Base-by-base conservation (phyloP, 805 yeast species). In the Wickerhamomyces tratensis region DNA sequence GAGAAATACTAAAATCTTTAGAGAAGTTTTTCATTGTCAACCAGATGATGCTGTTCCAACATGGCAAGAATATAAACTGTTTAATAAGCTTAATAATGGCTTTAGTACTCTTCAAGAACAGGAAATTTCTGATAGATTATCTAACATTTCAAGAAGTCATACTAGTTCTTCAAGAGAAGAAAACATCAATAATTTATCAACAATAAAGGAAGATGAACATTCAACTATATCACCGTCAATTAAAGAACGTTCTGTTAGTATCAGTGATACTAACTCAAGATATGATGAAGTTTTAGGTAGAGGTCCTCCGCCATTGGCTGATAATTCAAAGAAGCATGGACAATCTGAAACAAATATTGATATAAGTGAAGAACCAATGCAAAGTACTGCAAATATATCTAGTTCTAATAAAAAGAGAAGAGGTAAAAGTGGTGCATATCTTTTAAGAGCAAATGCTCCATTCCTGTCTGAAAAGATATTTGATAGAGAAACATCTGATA, bases 21-120 rank as follows among this genome's bases (percentile, higher is more conserved):
- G 96, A 46, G 69, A 82, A 59, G 85, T 93, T 1, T 93, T 93
- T 72, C 89, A 89, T 49, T 79, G 86, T 47, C 98, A 94, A 57
- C 99, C 99, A 0, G 98, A 93, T 61, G 87, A 91, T 58, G 69
- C 77, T 7, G 98, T 91, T n/a, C 71, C 71, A 25, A 74, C 88
- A 0, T 93, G 99, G 99, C 74, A 74, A 43, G 95, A 87, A 43
- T 93, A 87, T 60, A 89, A 86, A 58, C 78, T 73, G 27, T 83
- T 70, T 57, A 71, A 78, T 45, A 77, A 74, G 46, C 61, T 83
- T 50, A 69, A 69, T 40, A 67, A 71, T 15, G 87, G 83, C 0
- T 86, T 86, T 55, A 43, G 46, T 10, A 36, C 53, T 38, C 60
- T 59, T 4, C 64, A 61, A 43, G 61, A 59, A 26, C 56, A 51